These are phyloP conservation scores for Drechslera avenae DNA, from an alignment of 2,329 filamentous ascomycete species.

Conservation along the genomic window DNA sequence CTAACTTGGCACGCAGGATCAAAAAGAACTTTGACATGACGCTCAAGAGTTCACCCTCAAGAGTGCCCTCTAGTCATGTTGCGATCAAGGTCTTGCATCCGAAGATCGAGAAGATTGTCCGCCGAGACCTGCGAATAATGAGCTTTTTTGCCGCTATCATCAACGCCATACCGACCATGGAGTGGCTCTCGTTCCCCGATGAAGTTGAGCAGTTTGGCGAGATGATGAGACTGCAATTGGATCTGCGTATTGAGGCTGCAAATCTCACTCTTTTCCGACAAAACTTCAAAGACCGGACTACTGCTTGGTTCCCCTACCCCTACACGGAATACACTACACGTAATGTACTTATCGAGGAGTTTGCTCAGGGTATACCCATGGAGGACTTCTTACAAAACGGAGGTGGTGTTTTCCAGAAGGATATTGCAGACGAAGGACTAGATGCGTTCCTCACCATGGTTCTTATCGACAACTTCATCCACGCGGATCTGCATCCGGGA, in stretches of 20 bases:
- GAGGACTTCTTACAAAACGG: constrained; percentile 89
- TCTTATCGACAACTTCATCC: constrained; percentile 95
- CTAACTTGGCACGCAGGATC: constrained; percentile 70
- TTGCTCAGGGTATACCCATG: constrained; percentile 90
- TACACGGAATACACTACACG: constrained; percentile 92
- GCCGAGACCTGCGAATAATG: constrained; percentile 95
- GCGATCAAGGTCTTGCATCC: constrained; percentile 97
- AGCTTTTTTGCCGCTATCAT: constrained; percentile 82
- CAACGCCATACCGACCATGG: constrained; percentile 88
- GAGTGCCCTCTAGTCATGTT: constrained; percentile 89
- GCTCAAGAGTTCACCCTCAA: constrained; percentile 81
- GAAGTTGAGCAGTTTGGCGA: constrained; percentile 93
- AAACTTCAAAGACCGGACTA: constrained; percentile 86
- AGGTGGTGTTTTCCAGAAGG: constrained; percentile 88
- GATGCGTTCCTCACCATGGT: constrained; percentile 97
- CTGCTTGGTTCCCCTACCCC: constrained; percentile 95
- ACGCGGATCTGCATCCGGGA: constrained; percentile 93
- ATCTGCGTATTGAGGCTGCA: constrained; percentile 90
- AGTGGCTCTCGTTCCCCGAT: constrained; percentile 95
- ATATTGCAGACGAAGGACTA: constrained; percentile 92
- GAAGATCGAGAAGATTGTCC: constrained; percentile 83
- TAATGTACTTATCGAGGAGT: constrained; percentile 92
- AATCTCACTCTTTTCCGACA: constrained; percentile 87
- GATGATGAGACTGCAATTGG: constrained; percentile 98
- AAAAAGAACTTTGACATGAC: constrained; percentile 82